phyloP scores from a whole-genome alignment of 139 green algal genomes.

The Volvox africanus region DNA sequence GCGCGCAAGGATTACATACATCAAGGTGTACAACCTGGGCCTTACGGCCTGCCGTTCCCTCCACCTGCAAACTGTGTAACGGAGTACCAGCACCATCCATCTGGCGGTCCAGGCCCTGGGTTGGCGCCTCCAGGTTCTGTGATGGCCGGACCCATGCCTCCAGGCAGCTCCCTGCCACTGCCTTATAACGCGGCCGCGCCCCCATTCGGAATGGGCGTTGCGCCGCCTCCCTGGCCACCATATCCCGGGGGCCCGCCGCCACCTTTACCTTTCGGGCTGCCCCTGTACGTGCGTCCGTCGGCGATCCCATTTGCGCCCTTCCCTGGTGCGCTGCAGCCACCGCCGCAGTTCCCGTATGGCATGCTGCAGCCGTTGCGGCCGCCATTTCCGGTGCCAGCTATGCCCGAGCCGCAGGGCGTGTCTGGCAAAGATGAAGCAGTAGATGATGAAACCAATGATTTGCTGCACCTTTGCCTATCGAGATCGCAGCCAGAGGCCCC shows the following conservation, averaged over 20 bases:
- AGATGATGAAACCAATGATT: constrained; percentile 12
- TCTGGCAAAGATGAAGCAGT: neutral
- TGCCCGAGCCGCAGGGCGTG: neutral
- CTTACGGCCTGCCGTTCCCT: neutral
- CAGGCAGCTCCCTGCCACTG: neutral
- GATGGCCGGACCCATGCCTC: no score
- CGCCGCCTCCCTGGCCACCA: neutral
- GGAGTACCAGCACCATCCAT: neutral
- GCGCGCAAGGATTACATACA: neutral
- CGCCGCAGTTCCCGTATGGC: neutral
- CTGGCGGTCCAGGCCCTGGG: no score
- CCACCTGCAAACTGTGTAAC: neutral
- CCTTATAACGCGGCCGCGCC: neutral
- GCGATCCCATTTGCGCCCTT: neutral
- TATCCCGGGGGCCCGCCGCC: neutral
- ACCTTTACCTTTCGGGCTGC: neutral
- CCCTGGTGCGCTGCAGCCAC: neutral
- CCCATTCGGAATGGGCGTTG: neutral
- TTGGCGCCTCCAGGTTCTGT: no score
- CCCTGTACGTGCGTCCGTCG: neutral
- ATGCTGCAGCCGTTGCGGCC: neutral
- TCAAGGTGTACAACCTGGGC: neutral
- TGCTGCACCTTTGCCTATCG: neutral
- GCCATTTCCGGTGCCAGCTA: neutral
- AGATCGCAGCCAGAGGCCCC: no score